Conservation (phyloP, 371 early-diverging fungal genomes). For the Mortierella sp. region DNA sequence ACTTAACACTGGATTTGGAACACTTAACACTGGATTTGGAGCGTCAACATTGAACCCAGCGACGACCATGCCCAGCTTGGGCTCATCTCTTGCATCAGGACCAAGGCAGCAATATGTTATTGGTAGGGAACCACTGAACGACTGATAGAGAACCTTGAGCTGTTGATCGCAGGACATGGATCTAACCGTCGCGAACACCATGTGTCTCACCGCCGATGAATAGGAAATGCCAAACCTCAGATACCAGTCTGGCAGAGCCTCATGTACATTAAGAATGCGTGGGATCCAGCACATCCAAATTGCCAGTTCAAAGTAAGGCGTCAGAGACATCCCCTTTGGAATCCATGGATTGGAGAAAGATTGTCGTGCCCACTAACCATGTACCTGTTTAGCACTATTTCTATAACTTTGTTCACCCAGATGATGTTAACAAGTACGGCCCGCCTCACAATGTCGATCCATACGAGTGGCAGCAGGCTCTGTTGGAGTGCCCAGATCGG, state of each 20-base stretch:
- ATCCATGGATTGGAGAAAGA: not conserved
- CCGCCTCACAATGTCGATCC: slow-evolving; percentile 78
- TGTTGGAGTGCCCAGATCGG: slow-evolving; percentile 85
- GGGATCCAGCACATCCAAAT: slow-evolving; percentile 82
- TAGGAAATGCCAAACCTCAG: slow-evolving; percentile 58
- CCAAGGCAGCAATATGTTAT: slow-evolving; percentile 40
- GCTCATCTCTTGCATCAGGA: slow-evolving; percentile 38
- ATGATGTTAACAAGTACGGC: slow-evolving; percentile 80
- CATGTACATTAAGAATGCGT: slow-evolving; percentile 72
- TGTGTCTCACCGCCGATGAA: slow-evolving; percentile 7
- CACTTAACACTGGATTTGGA: slow-evolving; percentile 18
- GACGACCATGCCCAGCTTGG: slow-evolving; percentile 35
- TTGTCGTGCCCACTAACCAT: not conserved
- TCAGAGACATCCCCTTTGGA: not conserved
- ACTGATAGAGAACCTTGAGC: too few relatives aligned
- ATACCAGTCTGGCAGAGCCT: slow-evolving; percentile 66
- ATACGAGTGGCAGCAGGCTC: slow-evolving; percentile 85
- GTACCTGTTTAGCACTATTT: slow-evolving; percentile 75
- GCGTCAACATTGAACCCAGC: slow-evolving; percentile 27
- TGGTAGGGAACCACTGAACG: slow-evolving; percentile 22
- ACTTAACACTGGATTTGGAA: slow-evolving; percentile 19
- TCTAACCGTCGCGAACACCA: too few relatives aligned
- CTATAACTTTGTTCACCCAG: slow-evolving; percentile 88
- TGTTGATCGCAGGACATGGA: too few relatives aligned
- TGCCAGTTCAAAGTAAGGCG: slow-evolving; percentile 79